These are phyloP conservation scores for Sclerotinia nivalis DNA, from an alignment of 2,329 filamentous ascomycete species.

Conservation along the genomic window DNA sequence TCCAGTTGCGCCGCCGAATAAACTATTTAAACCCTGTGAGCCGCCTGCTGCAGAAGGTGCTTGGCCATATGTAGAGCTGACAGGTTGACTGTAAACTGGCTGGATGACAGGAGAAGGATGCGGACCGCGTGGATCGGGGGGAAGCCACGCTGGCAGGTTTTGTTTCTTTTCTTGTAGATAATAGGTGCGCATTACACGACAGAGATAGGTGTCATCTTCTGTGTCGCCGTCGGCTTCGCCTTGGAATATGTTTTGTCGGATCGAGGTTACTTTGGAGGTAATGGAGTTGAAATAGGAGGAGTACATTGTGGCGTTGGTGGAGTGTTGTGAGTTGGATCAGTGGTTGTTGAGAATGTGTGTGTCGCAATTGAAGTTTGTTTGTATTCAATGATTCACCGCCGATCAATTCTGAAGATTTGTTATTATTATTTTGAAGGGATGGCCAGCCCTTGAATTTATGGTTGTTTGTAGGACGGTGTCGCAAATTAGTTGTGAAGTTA, in stretches of 20 bases:
- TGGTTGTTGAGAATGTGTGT: not conserved
- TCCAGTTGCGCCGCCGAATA: slow-evolving; percentile 42
- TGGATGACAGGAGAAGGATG: slow-evolving; percentile 46
- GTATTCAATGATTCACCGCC: not conserved
- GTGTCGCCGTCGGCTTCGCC: slow-evolving; percentile 69
- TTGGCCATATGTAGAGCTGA: slow-evolving; percentile 57
- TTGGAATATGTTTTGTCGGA: slow-evolving; percentile 69
- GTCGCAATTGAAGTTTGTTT: slow-evolving; percentile 14
- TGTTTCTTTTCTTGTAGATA: slow-evolving; percentile 81
- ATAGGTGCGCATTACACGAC: slow-evolving; percentile 87
- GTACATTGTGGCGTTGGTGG: slow-evolving; percentile 63
- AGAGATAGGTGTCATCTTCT: slow-evolving; percentile 92
- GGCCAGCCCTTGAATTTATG: not conserved
- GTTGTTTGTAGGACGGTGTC: slow-evolving; percentile 1
- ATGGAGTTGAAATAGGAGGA: slow-evolving; percentile 69
- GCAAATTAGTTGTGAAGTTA: slow-evolving; percentile 5
- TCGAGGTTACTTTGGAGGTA: slow-evolving; percentile 61
- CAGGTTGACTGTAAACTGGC: slow-evolving; percentile 52
- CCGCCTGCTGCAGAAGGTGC: slow-evolving; percentile 33
- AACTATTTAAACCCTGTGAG: slow-evolving; percentile 47
- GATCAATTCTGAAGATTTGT: not conserved
- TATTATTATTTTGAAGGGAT: slow-evolving; percentile 5
- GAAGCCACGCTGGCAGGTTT: slow-evolving; percentile 81
- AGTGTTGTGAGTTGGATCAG: not conserved
- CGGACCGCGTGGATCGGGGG: slow-evolving; percentile 78